A percentile compares a stretch with the other conserved stretches of the same genome.
Evolutionary conservation across 768 basidiomycete species (phyloP).

Genomic region (Sutorius australiensis): DNA sequence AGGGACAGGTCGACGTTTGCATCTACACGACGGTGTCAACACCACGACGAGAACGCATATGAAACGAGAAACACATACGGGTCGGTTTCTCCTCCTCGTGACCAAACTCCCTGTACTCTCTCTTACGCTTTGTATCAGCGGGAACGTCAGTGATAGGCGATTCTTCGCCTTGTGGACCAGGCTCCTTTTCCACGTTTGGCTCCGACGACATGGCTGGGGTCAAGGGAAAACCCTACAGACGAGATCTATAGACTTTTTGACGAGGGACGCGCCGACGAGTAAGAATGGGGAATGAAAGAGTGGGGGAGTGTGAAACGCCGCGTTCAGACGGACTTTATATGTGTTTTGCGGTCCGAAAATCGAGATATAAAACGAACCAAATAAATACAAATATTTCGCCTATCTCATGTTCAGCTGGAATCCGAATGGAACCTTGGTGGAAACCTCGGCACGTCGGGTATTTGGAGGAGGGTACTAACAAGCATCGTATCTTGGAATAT

Average conservation of each 20-base stretch:
- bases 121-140: constrained; percentile 49
- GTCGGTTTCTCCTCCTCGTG: constrained; percentile 67
- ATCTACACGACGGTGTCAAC: constrained; percentile 41
- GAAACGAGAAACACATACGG: constrained; percentile 43
- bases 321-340: constrained; percentile 35
- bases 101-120: constrained; percentile 85
- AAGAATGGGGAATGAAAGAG: constrained; percentile 24
- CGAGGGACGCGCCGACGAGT: constrained; percentile 4
- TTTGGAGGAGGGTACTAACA: too few relatives aligned
- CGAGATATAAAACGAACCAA: constrained; percentile 25
- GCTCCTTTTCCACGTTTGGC: constrained; percentile 60
- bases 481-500: too few relatives aligned
- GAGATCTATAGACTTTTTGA: constrained; percentile 24
- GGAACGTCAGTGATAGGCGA: constrained; percentile 30
- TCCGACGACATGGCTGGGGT: constrained; percentile 29
- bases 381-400: constrained; percentile 22
- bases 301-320: constrained; percentile 30
- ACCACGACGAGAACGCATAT: not conserved
- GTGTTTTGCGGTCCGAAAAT: constrained; percentile 21
- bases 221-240: constrained; percentile 27
- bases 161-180: constrained; percentile 53
- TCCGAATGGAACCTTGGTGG: constrained; percentile 18
- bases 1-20: constrained; percentile 85
- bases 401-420: constrained; percentile 18
- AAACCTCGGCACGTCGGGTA: constrained; percentile 22